A percentile compares a stretch with the other conserved stretches of the same genome.
Evolutionary conservation across 805 yeast species (phyloP).

Genomic region (Ogataea glucozyma): DNA sequence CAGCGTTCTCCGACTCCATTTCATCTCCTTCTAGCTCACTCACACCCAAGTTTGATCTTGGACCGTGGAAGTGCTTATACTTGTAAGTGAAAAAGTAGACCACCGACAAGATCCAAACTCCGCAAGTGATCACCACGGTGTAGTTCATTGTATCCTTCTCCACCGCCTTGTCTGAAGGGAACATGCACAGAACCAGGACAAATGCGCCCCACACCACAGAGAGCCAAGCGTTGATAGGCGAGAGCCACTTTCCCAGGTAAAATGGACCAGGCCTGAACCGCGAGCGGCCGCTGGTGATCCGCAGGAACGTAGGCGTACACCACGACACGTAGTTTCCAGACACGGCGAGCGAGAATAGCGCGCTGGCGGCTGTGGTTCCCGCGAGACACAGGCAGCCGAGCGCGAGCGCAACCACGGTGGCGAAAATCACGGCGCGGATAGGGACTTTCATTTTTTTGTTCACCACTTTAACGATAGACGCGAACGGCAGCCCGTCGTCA

Average conservation of each 20-base stretch:
- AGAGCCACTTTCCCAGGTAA: conserved; percentile 54
- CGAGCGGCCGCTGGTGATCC: conserved; percentile 48
- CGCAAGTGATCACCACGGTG: conserved; percentile 62
- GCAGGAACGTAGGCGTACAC: conserved; percentile 57
- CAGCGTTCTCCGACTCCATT: background rate
- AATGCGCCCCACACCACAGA: conserved; percentile 53
- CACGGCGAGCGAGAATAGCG: conserved; percentile 62
- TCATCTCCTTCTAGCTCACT: no score
- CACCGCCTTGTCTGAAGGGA: conserved; percentile 50
- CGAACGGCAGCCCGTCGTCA: conserved; percentile 70
- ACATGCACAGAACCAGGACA: conserved; percentile 58
- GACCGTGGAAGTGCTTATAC: conserved; percentile 56
- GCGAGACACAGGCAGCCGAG: conserved; percentile 60
- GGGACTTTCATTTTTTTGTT: conserved; percentile 59
- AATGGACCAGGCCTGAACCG: conserved; percentile 69
- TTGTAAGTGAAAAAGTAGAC: conserved; percentile 54
- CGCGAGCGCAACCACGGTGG: conserved; percentile 46
- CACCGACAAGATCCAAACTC: conserved; percentile 55
- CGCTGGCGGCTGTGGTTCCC: conserved; percentile 59
- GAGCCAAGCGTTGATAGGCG: conserved; percentile 42
- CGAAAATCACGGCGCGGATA: conserved; percentile 58
- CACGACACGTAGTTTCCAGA: conserved; percentile 65
- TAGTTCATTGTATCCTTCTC: conserved; percentile 63
- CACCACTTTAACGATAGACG: conserved; percentile 55
- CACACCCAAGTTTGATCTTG: conserved; percentile 32